Base-by-base conservation (phyloP, 2,329 filamentous ascomycete species). In the Leptographium procerum region DNA sequence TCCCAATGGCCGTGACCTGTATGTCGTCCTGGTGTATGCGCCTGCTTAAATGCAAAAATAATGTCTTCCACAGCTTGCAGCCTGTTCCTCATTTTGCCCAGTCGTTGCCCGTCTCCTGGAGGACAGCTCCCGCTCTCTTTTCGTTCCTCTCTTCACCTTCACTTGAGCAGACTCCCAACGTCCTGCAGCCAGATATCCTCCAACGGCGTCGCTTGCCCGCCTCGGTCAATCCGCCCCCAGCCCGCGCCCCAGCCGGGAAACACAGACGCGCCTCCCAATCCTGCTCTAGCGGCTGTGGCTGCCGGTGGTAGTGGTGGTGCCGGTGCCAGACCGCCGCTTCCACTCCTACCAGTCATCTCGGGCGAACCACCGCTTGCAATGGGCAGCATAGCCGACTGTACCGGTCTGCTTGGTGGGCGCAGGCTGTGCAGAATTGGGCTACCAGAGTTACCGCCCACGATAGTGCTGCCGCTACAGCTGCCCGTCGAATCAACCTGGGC, bases 161-260 rank as follows among this genome's bases (percentile, higher is more conserved):
- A 56, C 13, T 58, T 64, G 13, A 73, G 59, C 43, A 73, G 58
- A 14, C 68, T 69, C 8, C 72, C 71, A 3, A 73, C 69, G 19
- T 73, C 72, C n/a, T 70, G 67, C 31, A 73, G 59, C 11, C 66
- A 65, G 54, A 73, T 70, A 57, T 72, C 69, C 24, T 72, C 70
- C 28, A 68, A 65, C 1, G 61, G 60, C 1, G 66, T 64, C 26
- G 65, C 60, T 11, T 63, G 63, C 7, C 65, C 66, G 29, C 69
- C 67, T 9, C 68, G 64, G 59, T 73, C 71, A 57, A 73, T 67
- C 33, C 72, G 65, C 1, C 72, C 72, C 72, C 72, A 74, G 24
- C 72, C 72, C 1, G 65, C 71, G 3, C 70, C 70, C 71, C 72
- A 74, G 11, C 70, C 68, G 0, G 71, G 72, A 7, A 72, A 62